Conservation (phyloP, 2,329 filamentous ascomycete genomes). For the Falciphora oryzae region DNA sequence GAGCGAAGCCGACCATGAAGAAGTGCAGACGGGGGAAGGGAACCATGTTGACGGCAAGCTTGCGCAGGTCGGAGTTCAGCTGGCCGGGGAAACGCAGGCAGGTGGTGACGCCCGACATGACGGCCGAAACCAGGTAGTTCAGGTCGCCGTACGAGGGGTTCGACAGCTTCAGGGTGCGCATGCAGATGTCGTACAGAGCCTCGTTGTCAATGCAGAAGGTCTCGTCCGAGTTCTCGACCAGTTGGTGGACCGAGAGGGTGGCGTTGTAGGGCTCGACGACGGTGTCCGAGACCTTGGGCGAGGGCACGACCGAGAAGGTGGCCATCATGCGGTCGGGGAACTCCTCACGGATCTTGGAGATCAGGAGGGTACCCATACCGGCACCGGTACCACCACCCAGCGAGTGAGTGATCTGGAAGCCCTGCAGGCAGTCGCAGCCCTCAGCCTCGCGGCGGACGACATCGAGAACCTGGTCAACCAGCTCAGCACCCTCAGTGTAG, state of each 20-base stretch:
- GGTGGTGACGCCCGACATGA: conserved; percentile 99
- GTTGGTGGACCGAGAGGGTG: conserved; percentile 96
- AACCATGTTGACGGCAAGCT: conserved; percentile 99
- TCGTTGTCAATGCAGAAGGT: conserved; percentile 99
- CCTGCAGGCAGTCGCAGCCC: conserved; percentile 98
- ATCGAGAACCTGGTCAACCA: conserved; percentile 96
- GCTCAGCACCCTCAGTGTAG: conserved; percentile 99
- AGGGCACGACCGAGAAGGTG: conserved; percentile 97
- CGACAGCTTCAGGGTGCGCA: conserved; percentile 97
- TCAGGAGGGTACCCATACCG: conserved; percentile 98
- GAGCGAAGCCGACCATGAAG: conserved; percentile 99
- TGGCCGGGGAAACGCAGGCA: conserved; percentile 99
- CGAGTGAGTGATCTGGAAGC: conserved; percentile 99
- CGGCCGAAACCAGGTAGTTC: conserved; percentile 98
- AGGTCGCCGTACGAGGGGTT: conserved; percentile 98
- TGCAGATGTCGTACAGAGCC: conserved; percentile 99
- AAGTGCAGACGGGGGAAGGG: conserved; percentile 99
- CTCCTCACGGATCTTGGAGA: conserved; percentile 99
- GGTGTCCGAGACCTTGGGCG: conserved; percentile 98
- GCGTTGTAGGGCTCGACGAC: conserved; percentile 99
- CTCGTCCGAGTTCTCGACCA: conserved; percentile 99
- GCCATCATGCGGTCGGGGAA: conserved; percentile 99
- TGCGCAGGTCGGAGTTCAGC: conserved; percentile 99
- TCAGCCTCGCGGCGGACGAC: conserved; percentile 98
- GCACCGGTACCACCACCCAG: conserved; percentile 99